Conservation (phyloP, 495 filamentous ascomycete genomes). For the Pseudotulostoma volvatum region DNA sequence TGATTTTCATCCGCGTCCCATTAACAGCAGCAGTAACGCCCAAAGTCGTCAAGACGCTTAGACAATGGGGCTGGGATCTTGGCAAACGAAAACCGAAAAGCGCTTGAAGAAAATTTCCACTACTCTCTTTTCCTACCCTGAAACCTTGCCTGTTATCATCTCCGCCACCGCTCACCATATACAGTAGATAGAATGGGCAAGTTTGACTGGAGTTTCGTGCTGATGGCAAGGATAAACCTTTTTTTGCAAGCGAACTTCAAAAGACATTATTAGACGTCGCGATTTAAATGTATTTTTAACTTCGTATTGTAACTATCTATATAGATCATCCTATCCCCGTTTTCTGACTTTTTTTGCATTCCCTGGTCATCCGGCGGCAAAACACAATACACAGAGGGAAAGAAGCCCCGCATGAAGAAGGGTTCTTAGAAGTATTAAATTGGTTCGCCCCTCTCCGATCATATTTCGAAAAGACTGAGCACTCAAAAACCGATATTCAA, state of each 20-base stretch:
- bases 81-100: constrained; percentile 43
- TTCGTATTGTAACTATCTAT: too few relatives aligned
- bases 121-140: not conserved
- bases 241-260: too few relatives aligned
- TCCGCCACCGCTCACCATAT: too few relatives aligned
- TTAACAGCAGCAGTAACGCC: constrained; percentile 78
- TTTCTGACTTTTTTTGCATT: too few relatives aligned
- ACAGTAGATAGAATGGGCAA: constrained; percentile 5
- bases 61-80: constrained; percentile 72
- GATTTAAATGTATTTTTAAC: too few relatives aligned
- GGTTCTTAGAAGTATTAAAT: not conserved
- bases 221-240: too few relatives aligned
- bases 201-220: too few relatives aligned
- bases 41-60: constrained; percentile 72
- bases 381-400: constrained; percentile 2
- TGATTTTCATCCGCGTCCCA: constrained; percentile 88
- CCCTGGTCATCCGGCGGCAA: too few relatives aligned
- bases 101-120: not conserved
- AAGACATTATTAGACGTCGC: too few relatives aligned
- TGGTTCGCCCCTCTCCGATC: constrained; percentile 6
- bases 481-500: not conserved
- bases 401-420: not conserved
- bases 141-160: too few relatives aligned
- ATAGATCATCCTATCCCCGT: too few relatives aligned
- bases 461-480: constrained; percentile 1